Evolutionary conservation across 1,284 basidiomycete species (phyloP).

Genomic region (Phenoliferia sp.): DNA sequence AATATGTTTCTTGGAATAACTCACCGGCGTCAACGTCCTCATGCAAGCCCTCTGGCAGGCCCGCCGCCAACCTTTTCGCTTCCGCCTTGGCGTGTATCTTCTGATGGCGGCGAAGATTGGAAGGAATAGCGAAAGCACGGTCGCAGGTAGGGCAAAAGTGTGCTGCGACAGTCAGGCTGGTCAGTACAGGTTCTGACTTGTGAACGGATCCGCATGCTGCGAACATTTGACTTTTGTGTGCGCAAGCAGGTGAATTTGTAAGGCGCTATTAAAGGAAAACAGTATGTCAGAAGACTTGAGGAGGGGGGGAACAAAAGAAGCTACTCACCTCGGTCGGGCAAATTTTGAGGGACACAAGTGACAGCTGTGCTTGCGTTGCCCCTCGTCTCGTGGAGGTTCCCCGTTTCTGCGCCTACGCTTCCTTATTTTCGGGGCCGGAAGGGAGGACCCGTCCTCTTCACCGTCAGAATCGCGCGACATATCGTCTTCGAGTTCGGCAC

Average conservation of each 20-base stretch:
- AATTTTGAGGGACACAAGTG: constrained; percentile 12
- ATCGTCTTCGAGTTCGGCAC: not conserved
- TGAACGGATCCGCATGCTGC: not conserved
- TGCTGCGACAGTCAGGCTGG: not conserved
- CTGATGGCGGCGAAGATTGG: constrained; percentile 10
- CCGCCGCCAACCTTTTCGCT: not conserved
- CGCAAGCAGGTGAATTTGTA: not conserved
- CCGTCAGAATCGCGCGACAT: not conserved
- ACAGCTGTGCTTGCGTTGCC: constrained; percentile 10
- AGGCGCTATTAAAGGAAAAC: not conserved
- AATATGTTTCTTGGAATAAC: no score
- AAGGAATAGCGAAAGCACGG: constrained; percentile 12
- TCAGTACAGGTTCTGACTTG: not conserved
- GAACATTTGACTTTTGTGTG: constrained; percentile 14
- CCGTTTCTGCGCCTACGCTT: constrained; percentile 2
- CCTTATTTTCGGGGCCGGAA: not conserved
- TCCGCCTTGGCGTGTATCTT: constrained; percentile 2
- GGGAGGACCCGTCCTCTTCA: not conserved
- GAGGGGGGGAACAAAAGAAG: no score
- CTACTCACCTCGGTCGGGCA: constrained; percentile 8
- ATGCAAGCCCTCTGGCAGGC: not conserved
- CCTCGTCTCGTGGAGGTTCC: constrained; percentile 11
- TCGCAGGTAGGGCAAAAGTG: constrained; percentile 13
- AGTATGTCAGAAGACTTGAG: not conserved
- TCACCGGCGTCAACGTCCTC: not conserved